Conservation (phyloP, 495 filamentous ascomycete species). For the Emericellopsis terricola region DNA sequence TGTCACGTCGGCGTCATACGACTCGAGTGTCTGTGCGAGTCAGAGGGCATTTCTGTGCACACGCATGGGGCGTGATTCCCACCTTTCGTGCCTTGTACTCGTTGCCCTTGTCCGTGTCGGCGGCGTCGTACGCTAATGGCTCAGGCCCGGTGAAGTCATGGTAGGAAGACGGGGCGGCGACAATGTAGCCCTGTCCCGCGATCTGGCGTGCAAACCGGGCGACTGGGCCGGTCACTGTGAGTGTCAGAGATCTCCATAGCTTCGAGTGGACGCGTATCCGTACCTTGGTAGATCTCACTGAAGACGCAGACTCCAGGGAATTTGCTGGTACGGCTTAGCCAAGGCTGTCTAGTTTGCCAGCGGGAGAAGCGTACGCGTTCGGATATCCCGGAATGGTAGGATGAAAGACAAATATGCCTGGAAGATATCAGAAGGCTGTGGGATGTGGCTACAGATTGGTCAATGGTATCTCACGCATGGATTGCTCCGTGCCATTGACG, state of each 20-base stretch:
- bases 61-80: conserved; percentile 1
- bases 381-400: conserved; percentile 72
- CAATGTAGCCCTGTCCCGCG: conserved; percentile 84
- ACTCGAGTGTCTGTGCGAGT: conserved; percentile 56
- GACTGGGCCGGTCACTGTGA: conserved; percentile 79
- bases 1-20: conserved; percentile 76
- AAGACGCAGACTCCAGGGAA: conserved; percentile 88
- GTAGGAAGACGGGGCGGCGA: conserved; percentile 76
- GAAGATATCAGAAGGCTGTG: conserved; percentile 7
- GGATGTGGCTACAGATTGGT: background rate
- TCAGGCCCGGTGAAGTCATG: conserved; percentile 86
- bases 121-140: conserved; percentile 67
- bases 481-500: conserved; percentile 26
- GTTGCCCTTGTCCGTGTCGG: conserved; percentile 79
- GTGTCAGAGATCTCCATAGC: conserved; percentile 4
- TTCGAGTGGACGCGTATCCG: conserved; percentile 1
- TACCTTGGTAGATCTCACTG: conserved; percentile 93
- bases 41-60: background rate
- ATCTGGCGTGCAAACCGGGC: conserved; percentile 84
- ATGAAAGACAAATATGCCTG: conserved; percentile 81
- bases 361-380: conserved; percentile 37
- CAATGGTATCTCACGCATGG: conserved; percentile 20
- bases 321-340: conserved; percentile 30
- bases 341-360: no score
- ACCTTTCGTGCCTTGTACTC: conserved; percentile 69